These are phyloP conservation scores for Senecio squalidus DNA, from an alignment of 140 eudicot species.

Conservation along the genomic window DNA sequence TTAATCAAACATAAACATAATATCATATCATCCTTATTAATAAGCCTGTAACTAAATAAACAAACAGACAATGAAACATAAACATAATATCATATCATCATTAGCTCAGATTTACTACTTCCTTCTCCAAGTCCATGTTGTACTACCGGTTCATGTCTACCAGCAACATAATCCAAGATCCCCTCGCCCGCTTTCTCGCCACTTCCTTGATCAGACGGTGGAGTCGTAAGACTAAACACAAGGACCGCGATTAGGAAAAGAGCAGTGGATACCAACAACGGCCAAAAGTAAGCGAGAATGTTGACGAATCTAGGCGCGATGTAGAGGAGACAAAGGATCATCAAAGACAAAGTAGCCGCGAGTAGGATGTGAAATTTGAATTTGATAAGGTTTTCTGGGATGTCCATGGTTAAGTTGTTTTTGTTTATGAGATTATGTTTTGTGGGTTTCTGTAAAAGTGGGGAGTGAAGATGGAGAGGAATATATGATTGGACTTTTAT, in stretches of 20 bases:
- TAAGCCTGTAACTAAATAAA: no score
- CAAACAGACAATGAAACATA: no score
- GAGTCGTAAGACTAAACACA: slow-evolving; percentile 55
- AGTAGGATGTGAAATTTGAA: slow-evolving; percentile 40
- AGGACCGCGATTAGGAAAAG: slow-evolving; percentile 55
- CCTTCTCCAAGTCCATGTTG: no score
- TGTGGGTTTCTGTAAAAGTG: slow-evolving; percentile 1
- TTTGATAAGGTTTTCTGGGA: slow-evolving; percentile 35
- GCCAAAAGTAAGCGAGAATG: slow-evolving; percentile 70
- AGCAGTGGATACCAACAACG: slow-evolving; percentile 62
- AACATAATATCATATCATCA: no score
- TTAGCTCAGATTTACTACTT: no score
- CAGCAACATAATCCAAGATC: slow-evolving; percentile 66
- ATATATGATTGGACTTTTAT: slow-evolving; percentile 20
- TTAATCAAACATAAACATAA: no score
- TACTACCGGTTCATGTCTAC: slow-evolving; percentile 27
- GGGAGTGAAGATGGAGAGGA: slow-evolving; percentile 1
- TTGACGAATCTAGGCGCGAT: slow-evolving; percentile 54
- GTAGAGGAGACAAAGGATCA: slow-evolving; percentile 23
- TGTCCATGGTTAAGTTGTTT: no score
- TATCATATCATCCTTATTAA: no score
- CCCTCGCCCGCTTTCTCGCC: slow-evolving; percentile 73
- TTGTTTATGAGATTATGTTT: no score
- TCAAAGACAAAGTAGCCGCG: slow-evolving; percentile 5
- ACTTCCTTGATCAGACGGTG: slow-evolving; percentile 34